These are phyloP conservation scores for Sclerotinia borealis DNA, from an alignment of 2,329 filamentous ascomycete genomes.

Conservation along the genomic window DNA sequence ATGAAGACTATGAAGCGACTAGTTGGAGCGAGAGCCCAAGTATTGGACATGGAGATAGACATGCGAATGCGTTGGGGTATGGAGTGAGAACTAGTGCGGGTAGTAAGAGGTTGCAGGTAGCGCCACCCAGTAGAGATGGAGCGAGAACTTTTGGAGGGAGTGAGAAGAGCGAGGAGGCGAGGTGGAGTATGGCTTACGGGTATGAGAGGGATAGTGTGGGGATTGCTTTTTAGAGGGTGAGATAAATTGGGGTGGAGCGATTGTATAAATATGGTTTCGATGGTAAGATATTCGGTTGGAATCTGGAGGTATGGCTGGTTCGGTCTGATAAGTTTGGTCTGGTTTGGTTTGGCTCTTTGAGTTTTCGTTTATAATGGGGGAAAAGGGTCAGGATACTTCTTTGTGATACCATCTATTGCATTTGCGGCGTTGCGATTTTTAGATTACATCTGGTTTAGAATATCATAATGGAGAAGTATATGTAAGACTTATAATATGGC, in stretches of 20 bases:
- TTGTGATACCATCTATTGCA: constrained; percentile 4
- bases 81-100: neutral
- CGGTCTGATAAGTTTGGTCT: neutral
- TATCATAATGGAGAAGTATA: neutral
- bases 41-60: neutral
- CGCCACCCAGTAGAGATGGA: neutral
- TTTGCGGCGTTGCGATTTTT: neutral
- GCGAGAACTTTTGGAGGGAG: constrained; percentile 25
- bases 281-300: neutral
- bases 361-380: neutral
- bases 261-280: neutral
- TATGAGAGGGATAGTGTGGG: constrained; percentile 38
- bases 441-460: neutral
- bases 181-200: constrained; percentile 22
- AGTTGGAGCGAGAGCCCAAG: constrained; percentile 11
- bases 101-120: constrained; percentile 1
- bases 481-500: neutral
- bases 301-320: neutral
- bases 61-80: neutral
- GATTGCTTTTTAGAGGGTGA: constrained; percentile 37
- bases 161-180: constrained; percentile 35
- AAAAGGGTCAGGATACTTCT: neutral
- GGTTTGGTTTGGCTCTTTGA: neutral
- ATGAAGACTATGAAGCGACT: constrained; percentile 7
- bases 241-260: neutral